Percentiles rank a stretch among this genome's conserved stretches.
These are phyloP conservation scores for Syzygium grande DNA, from an alignment of 345 rosid species.

Conservation along the genomic window DNA sequence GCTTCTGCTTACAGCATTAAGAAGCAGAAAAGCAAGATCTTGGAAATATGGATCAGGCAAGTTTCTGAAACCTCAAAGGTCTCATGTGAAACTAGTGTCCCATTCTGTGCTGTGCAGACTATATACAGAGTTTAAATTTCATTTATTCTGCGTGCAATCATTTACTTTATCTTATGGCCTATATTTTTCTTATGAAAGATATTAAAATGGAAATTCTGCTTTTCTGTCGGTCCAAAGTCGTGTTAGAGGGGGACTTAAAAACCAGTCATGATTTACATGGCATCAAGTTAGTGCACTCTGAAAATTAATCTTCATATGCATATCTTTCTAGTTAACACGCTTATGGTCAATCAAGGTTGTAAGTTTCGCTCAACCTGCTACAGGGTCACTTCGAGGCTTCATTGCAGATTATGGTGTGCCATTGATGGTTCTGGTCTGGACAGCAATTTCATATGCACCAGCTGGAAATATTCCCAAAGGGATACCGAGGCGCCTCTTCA, in stretches of 20 bases:
- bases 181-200: not conserved
- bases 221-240: not conserved
- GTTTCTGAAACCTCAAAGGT: not conserved
- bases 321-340: not conserved
- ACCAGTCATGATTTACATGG: not conserved
- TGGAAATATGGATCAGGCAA: constrained; percentile 92
- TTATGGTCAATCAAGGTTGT: not conserved
- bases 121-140: not conserved
- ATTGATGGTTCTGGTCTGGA: constrained; percentile 86
- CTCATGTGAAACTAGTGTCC: not conserved
- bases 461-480: constrained; percentile 66
- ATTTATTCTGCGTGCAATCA: not conserved
- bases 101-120: not conserved
- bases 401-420: constrained; percentile 95
- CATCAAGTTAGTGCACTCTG: not conserved
- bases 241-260: not conserved
- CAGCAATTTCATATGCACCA: constrained; percentile 68
- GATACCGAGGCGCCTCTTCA: constrained; percentile 88
- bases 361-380: not conserved
- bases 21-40: constrained; percentile 79
- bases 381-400: constrained; percentile 76
- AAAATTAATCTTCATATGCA: not conserved
- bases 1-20: constrained; percentile 63
- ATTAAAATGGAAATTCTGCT: not conserved
- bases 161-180: not conserved